Conservation (phyloP, 1,284 basidiomycete genomes). For the Sphagnurus paluster region DNA sequence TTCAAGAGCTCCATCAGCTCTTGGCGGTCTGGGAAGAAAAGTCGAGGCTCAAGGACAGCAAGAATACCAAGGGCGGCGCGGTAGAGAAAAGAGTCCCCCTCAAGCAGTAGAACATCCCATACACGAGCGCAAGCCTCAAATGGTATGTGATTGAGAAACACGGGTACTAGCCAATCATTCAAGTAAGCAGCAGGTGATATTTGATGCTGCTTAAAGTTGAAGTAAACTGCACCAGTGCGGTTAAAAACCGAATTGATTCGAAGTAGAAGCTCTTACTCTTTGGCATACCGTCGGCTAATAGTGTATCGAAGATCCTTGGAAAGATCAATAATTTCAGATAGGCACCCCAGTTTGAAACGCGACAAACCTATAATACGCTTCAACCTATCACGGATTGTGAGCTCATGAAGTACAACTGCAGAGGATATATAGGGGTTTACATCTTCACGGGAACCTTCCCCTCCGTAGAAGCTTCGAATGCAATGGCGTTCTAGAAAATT, state of each 20-base stretch:
- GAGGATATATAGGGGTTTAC: conserved; percentile 55
- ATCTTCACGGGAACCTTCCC: conserved; percentile 69
- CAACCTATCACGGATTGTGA: conserved; percentile 51
- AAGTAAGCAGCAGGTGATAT: conserved; percentile 80
- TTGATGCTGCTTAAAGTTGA: conserved; percentile 93
- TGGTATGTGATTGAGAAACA: conserved; percentile 86
- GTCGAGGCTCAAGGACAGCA: conserved; percentile 81
- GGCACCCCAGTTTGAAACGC: background rate
- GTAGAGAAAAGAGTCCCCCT: conserved; percentile 87
- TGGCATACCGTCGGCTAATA: conserved; percentile 92
- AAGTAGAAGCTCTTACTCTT: conserved; percentile 63
- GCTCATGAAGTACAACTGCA: conserved; percentile 11
- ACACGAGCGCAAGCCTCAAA: conserved; percentile 86
- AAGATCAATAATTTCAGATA: conserved; percentile 20
- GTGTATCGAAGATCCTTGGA: conserved; percentile 85
- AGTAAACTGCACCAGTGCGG: conserved; percentile 66
- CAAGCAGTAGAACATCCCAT: conserved; percentile 87
- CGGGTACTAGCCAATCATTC: conserved; percentile 76
- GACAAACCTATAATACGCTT: conserved; percentile 66
- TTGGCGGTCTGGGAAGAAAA: conserved; percentile 81
- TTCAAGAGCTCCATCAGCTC: conserved; percentile 74
- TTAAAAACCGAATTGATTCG: background rate
- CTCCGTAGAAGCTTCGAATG: conserved; percentile 84
- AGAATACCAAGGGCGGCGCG: conserved; percentile 83
- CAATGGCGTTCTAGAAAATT: conserved; percentile 89